Base-by-base conservation (phyloP, 2,329 filamentous ascomycete genomes). In the Scytalidium lignicola region DNA sequence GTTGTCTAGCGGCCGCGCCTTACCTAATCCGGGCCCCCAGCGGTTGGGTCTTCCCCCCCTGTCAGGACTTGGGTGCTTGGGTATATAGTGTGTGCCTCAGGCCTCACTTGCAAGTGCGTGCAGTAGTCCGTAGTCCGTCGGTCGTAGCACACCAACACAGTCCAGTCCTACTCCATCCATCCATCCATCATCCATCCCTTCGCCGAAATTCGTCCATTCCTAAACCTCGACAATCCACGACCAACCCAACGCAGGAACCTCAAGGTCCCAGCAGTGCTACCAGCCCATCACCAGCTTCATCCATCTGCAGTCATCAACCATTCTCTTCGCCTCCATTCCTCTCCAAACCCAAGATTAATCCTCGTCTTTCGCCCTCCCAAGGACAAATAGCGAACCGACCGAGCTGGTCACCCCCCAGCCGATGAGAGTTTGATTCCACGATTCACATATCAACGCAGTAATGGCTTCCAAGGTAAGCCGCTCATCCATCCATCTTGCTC, bases 381-480 rank as follows among this genome's bases (percentile, higher is more conserved):
- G 12, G 32, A 37, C 10, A 37, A 37, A 37, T 15, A 37, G 32
- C 32, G n/a, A 17, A 17, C 32, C 32, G n/a, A 37, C 32, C 15
- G 32, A 37, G 32, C 32, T 37, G 32, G 32, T 37, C 32, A 4
- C 32, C 32, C 32, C 32, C 32, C 32, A 37, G 32, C 32, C 32
- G 32, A 37, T 5, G 32, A 37, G 12, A 37, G 32, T 37, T 37
- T 37, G 32, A 37, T 37, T 13, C 15, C 7, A 37, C 32, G 32
- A 37, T 37, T 9, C 32, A 37, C 32, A 37, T 13, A 37, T 13
- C 32, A 37, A 37, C 32, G 15, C 32, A 37, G 32, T 37, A 5
- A 69, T 69, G 66, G 65, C 66, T 50, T 68, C 66, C 50, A 69
- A 67, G 62, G 66, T 68, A 57, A 54, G 57, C 29, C 17, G n/a